Conservation (phyloP, 2,329 filamentous ascomycete species). For the Pseudogymnoascus sp. region DNA sequence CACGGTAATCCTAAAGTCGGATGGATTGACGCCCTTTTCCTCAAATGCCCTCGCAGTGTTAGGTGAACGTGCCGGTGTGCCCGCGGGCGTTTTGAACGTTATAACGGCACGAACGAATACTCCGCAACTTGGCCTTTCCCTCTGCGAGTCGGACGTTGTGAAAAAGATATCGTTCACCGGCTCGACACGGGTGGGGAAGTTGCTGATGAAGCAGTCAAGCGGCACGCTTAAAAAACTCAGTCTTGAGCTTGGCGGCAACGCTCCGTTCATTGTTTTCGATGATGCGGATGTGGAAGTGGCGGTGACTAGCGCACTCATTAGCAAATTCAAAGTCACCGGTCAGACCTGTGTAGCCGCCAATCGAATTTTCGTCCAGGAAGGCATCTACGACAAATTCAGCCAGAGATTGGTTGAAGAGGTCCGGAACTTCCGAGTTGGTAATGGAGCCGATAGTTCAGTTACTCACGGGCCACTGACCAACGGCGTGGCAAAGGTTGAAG, state of each 20-base stretch:
- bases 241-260: slow-evolving; percentile 57
- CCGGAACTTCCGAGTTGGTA: slow-evolving; percentile 48
- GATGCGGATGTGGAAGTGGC: slow-evolving; percentile 52
- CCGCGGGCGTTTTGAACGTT: slow-evolving; percentile 51
- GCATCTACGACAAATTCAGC: slow-evolving; percentile 53
- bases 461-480: slow-evolving; percentile 55
- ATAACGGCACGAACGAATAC: slow-evolving; percentile 48
- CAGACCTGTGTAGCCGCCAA: slow-evolving; percentile 60
- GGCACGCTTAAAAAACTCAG: slow-evolving; percentile 56
- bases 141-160: slow-evolving; percentile 47
- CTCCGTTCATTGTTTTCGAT: too few species aligned
- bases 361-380: slow-evolving; percentile 53
- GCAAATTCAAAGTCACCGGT: slow-evolving; percentile 53
- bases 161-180: slow-evolving; percentile 57
- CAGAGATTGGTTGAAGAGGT: slow-evolving; percentile 44
- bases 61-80: slow-evolving; percentile 46
- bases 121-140: slow-evolving; percentile 43
- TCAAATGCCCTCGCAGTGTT: slow-evolving; percentile 44
- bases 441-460: slow-evolving; percentile 46
- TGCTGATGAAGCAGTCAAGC: slow-evolving; percentile 50
- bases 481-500: slow-evolving; percentile 45
- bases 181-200: slow-evolving; percentile 51
- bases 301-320: slow-evolving; percentile 37
- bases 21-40: slow-evolving; percentile 55
- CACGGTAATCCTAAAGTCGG: slow-evolving; percentile 66